Percentiles rank a stretch among this genome's conserved stretches.
phyloP scores from a whole-genome alignment of 2,329 filamentous ascomycete genomes.

The Ophiostoma himal-ulmi region DNA sequence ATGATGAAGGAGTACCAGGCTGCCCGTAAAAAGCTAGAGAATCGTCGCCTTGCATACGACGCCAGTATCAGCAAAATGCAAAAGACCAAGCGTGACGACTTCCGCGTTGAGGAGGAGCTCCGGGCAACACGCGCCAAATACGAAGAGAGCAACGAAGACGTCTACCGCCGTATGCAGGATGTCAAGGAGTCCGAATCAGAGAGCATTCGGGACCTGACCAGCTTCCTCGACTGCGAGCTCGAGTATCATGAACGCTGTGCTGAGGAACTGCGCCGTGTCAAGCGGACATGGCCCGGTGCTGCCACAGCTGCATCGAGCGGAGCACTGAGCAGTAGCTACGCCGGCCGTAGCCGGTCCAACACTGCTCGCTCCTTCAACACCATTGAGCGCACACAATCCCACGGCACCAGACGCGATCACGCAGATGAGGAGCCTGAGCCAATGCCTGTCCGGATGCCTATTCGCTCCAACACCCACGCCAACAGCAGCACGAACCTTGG shows the following conservation, averaged over 20 bases:
- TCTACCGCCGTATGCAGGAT: constrained; percentile 87
- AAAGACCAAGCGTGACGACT: constrained; percentile 90
- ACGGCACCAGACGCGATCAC: constrained; percentile 36
- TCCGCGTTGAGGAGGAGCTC: constrained; percentile 86
- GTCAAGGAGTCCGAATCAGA: constrained; percentile 89
- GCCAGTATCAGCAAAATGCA: constrained; percentile 84
- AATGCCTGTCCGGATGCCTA: constrained; percentile 40
- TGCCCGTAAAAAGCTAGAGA: constrained; percentile 91
- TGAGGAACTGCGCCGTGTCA: constrained; percentile 64
- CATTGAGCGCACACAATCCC: constrained; percentile 24
- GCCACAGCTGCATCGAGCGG: constrained; percentile 26
- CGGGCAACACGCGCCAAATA: constrained; percentile 90
- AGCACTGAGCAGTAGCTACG: constrained; percentile 21
- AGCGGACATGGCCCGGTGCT: constrained; percentile 40
- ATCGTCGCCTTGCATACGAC: constrained; percentile 81
- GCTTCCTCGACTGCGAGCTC: constrained; percentile 82
- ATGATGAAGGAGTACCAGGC: constrained; percentile 98
- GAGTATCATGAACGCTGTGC: constrained; percentile 86
- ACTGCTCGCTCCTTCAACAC: constrained; percentile 42
- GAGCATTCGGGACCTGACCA: constrained; percentile 69
- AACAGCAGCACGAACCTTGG: constrained; percentile 22
- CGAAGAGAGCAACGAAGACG: constrained; percentile 90
- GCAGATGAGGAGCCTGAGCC: constrained; percentile 35
- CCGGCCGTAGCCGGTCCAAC: constrained; percentile 42
- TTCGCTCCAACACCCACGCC: constrained; percentile 36